Evolutionary conservation across 2,329 filamentous ascomycete genomes (phyloP).

Genomic region (Nannizzia gypsea): DNA sequence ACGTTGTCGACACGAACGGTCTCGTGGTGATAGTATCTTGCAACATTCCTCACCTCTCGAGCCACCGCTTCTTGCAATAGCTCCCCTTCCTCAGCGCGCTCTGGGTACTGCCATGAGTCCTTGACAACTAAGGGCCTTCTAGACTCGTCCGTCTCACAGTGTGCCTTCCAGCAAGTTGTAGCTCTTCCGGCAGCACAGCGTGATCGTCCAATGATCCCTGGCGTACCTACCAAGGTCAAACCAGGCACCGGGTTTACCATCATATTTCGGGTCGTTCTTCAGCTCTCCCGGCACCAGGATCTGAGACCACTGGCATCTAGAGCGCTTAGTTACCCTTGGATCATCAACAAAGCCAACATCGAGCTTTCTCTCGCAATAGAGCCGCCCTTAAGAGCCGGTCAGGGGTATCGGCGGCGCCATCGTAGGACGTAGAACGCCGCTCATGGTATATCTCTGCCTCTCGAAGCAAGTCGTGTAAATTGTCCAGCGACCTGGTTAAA

Average conservation of each 20-base stretch:
- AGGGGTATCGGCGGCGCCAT: too few relatives aligned
- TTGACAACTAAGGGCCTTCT: slow-evolving; percentile 10
- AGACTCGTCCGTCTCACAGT: slow-evolving; percentile 21
- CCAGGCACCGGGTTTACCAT: slow-evolving; percentile 20
- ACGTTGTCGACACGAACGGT: slow-evolving; percentile 14
- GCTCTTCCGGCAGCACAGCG: slow-evolving; percentile 29
- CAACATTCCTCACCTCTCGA: slow-evolving; percentile 19
- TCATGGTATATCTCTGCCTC: too few relatives aligned
- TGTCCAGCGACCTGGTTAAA: too few relatives aligned
- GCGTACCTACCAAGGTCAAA: slow-evolving; percentile 20
- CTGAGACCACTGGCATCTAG: slow-evolving; percentile 28
- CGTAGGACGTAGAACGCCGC: too few relatives aligned
- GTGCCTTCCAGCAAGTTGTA: slow-evolving; percentile 37
- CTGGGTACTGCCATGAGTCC: slow-evolving; percentile 22
- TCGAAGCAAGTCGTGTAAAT: too few relatives aligned
- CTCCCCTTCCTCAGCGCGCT: slow-evolving; percentile 20
- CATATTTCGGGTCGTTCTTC: slow-evolving; percentile 15
- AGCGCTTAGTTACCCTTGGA: slow-evolving; percentile 15
- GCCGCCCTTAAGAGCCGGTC: slow-evolving; percentile 18
- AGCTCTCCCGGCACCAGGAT: slow-evolving; percentile 36
- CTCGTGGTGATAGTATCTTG: slow-evolving; percentile 20
- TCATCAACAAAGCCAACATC: slow-evolving; percentile 27
- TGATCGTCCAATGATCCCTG: slow-evolving; percentile 21
- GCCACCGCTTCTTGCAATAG: slow-evolving; percentile 18
- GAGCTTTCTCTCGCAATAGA: slow-evolving; percentile 25